Percentiles rank a stretch among this genome's conserved stretches.
phyloP scores from a whole-genome alignment of 306 rosid genomes.

The Canavalia ensiformis region DNA sequence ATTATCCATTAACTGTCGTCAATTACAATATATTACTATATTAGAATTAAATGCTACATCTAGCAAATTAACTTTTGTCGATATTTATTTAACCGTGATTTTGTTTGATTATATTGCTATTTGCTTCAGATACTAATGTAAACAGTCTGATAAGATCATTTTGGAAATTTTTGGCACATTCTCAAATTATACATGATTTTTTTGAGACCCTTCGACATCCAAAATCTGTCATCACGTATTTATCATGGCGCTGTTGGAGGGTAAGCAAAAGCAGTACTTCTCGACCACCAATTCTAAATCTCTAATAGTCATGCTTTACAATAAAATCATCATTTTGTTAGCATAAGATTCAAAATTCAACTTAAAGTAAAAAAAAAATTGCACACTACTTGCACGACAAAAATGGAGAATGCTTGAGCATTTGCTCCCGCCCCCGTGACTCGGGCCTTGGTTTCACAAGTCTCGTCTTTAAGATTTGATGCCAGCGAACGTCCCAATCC shows the following conservation, averaged over 20 bases:
- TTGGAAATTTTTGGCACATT: background rate
- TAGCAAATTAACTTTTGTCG: background rate
- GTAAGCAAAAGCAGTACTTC: background rate
- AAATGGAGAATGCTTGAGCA: constrained; percentile 51
- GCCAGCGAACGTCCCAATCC: constrained; percentile 23
- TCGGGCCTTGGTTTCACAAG: constrained; percentile 27
- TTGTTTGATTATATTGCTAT: background rate
- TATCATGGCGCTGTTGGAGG: constrained; percentile 56
- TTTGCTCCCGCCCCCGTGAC: constrained; percentile 20
- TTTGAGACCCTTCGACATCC: background rate
- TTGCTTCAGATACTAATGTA: background rate
- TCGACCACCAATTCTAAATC: constrained; percentile 52
- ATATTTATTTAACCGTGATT: background rate
- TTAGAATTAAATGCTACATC: background rate
- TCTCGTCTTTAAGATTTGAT: constrained; percentile 18
- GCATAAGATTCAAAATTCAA: constrained; percentile 29
- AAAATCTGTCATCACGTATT: constrained; percentile 54
- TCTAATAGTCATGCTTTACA: constrained; percentile 45
- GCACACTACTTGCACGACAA: constrained; percentile 40
- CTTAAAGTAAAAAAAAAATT: constrained; percentile 39
- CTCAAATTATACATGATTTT: background rate
- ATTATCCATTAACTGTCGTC: background rate
- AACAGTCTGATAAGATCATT: background rate
- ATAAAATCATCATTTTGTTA: constrained; percentile 49
- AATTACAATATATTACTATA: no score